These are phyloP conservation scores for Phytophthora palmivora DNA, from an alignment of 352 stramenopile species.

Conservation along the genomic window DNA sequence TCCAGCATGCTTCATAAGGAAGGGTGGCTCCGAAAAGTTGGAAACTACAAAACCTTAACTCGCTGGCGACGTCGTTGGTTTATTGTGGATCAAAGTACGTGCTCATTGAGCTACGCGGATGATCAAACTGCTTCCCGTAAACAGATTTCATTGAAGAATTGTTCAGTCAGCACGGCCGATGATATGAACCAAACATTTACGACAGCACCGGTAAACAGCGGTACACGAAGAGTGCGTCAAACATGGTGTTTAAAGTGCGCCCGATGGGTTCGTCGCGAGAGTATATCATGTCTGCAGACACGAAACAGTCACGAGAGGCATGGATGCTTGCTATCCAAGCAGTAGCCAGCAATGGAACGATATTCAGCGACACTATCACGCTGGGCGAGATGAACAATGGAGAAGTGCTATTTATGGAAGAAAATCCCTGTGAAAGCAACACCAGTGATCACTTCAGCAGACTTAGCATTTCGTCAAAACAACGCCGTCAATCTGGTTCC, in stretches of 20 bases:
- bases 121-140: constrained; percentile 61
- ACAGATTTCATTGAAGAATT: constrained; percentile 69
- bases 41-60: constrained; percentile 63
- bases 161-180: constrained; percentile 66
- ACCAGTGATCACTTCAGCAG: constrained; percentile 53
- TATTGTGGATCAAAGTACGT: constrained; percentile 70
- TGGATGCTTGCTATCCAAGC: constrained; percentile 87
- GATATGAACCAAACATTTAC: constrained; percentile 89
- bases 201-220: constrained; percentile 83
- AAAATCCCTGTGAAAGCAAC: constrained; percentile 43
- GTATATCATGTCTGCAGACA: constrained; percentile 83
- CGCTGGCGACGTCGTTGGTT: constrained; percentile 80
- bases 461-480: constrained; percentile 38
- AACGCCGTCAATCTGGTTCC: constrained; percentile 51
- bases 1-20: constrained; percentile 67
- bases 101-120: constrained; percentile 76
- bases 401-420: constrained; percentile 27
- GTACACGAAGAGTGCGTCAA: constrained; percentile 76
- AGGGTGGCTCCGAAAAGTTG: constrained; percentile 81
- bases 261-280: constrained; percentile 76
- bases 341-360: constrained; percentile 33
- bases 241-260: constrained; percentile 89
- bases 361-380: constrained; percentile 33
- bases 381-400: constrained; percentile 27
- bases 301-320: constrained; percentile 84